Conservation (phyloP, 352 stramenopile species). For the Globisporangium megalacanthum region DNA sequence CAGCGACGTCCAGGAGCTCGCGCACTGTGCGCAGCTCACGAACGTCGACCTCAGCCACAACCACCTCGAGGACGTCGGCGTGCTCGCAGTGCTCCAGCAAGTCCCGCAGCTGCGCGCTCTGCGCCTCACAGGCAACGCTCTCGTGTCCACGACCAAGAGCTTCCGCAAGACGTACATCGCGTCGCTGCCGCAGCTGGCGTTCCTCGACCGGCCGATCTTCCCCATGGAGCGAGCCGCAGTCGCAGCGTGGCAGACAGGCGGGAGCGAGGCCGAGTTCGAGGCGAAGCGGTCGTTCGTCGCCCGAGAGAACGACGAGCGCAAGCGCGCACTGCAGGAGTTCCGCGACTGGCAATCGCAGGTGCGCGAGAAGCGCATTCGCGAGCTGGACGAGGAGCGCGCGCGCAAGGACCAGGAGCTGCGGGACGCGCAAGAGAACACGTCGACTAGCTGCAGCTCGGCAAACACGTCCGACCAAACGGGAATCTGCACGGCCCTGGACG, state of each 20-base stretch:
- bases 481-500: neutral
- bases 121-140: conserved; percentile 85
- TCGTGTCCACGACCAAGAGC: conserved; percentile 88
- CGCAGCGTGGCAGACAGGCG: conserved; percentile 84
- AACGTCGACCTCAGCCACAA: conserved; percentile 94
- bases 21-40: conserved; percentile 58
- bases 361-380: conserved; percentile 47
- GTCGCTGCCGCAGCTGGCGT: conserved; percentile 74
- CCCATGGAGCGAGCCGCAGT: conserved; percentile 83
- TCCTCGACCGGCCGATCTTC: conserved; percentile 95
- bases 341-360: conserved; percentile 73
- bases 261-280: conserved; percentile 82
- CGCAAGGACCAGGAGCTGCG: conserved; percentile 11
- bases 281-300: conserved; percentile 74
- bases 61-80: conserved; percentile 69
- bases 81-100: conserved; percentile 75
- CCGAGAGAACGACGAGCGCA: conserved; percentile 67
- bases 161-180: conserved; percentile 93
- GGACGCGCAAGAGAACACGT: conserved; percentile 6
- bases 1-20: conserved; percentile 71
- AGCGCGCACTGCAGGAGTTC: conserved; percentile 65
- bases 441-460: neutral
- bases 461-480: neutral
- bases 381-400: conserved; percentile 42
- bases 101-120: conserved; percentile 79